These are phyloP conservation scores for Sutorius australiensis DNA, from an alignment of 768 basidiomycete species.

Conservation along the genomic window DNA sequence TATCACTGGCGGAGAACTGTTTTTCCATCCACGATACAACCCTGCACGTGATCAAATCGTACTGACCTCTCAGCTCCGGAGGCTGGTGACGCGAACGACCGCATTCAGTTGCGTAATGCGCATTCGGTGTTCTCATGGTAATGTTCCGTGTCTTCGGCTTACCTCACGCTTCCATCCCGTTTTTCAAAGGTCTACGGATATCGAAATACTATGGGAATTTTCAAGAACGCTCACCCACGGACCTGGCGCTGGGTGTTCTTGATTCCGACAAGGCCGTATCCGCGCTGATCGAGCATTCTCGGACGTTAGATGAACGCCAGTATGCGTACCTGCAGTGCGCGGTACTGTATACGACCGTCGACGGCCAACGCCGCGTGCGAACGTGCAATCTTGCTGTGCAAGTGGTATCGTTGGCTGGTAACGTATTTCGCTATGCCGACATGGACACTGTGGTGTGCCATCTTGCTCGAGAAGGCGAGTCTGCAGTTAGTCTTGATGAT, in stretches of 20 bases:
- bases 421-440: slow-evolving; percentile 89
- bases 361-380: slow-evolving; percentile 80
- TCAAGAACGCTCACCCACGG: slow-evolving; percentile 60
- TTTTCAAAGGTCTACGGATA: slow-evolving; percentile 54
- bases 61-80: slow-evolving; percentile 71
- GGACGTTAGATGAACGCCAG: slow-evolving; percentile 61
- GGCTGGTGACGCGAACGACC: slow-evolving; percentile 64
- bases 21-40: slow-evolving; percentile 89
- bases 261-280: slow-evolving; percentile 81
- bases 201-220: slow-evolving; percentile 72
- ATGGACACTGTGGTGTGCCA: slow-evolving; percentile 77
- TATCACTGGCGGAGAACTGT: slow-evolving; percentile 84
- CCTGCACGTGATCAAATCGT: slow-evolving; percentile 58
- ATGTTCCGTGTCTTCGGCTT: slow-evolving; percentile 9
- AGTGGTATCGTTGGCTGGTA: slow-evolving; percentile 79
- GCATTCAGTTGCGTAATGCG: slow-evolving; percentile 79
- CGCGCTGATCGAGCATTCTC: slow-evolving; percentile 69
- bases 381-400: slow-evolving; percentile 82
- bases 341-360: slow-evolving; percentile 74
- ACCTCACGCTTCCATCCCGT: slow-evolving; percentile 6
- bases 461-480: slow-evolving; percentile 73
- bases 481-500: neutral
- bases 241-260: slow-evolving; percentile 73
- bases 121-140: slow-evolving; percentile 84
- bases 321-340: slow-evolving; percentile 85